These are phyloP conservation scores for Calonectria pseudoturangicola DNA, from an alignment of 2,329 filamentous ascomycete genomes.

Conservation along the genomic window DNA sequence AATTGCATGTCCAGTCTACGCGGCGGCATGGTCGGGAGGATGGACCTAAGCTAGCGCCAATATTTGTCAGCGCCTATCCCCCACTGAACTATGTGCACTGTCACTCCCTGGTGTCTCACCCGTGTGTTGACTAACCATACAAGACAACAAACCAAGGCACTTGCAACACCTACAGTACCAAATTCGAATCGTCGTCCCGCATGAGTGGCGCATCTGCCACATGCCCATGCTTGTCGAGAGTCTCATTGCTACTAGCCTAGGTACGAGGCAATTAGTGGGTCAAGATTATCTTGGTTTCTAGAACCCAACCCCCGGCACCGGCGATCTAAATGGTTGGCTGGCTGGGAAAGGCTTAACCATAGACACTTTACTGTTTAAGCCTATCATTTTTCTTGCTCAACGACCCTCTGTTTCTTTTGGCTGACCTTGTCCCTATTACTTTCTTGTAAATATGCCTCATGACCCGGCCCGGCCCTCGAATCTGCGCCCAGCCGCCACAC, in stretches of 20 bases:
- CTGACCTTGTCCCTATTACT: conserved; percentile 10
- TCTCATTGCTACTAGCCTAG: conserved; percentile 19
- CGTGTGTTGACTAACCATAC: conserved; percentile 11
- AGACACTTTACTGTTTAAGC: conserved; percentile 8
- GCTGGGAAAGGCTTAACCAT: conserved; percentile 13
- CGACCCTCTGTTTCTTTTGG: conserved; percentile 17
- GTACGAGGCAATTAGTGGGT: conserved; percentile 21
- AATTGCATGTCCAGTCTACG: conserved; percentile 4
- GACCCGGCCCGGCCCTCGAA: conserved; percentile 26
- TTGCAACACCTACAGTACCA: not conserved
- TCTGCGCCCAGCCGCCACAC: conserved; percentile 22
- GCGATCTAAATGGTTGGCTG: conserved; percentile 1
- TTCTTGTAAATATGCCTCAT: conserved; percentile 12
- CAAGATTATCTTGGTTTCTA: conserved; percentile 21
- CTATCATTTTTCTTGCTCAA: conserved; percentile 15
- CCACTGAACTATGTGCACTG: conserved; percentile 1
- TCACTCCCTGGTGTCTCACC: conserved; percentile 11
- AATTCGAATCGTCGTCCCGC: not conserved
- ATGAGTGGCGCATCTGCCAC: conserved; percentile 24
- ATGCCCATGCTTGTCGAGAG: conserved; percentile 2
- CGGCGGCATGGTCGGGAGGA: conserved; percentile 45
- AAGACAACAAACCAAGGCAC: not conserved
- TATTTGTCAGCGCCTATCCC: conserved; percentile 52
- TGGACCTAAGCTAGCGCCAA: conserved; percentile 45
- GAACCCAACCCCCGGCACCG: conserved; percentile 23